These are phyloP conservation scores for Jacaranda mimosifolia DNA, from an alignment of 257 asterid species.

Conservation along the genomic window DNA sequence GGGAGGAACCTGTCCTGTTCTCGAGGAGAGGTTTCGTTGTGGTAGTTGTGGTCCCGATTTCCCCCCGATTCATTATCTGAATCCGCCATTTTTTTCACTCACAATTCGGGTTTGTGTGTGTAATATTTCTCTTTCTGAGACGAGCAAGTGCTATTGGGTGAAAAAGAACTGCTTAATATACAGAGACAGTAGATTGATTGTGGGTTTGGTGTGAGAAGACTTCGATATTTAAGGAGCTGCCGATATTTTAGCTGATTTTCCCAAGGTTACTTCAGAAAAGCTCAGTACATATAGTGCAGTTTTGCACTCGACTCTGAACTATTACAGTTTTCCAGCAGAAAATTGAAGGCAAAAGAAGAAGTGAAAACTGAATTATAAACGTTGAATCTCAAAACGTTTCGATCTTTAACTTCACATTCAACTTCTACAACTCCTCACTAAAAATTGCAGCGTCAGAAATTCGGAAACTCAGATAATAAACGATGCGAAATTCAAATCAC, in stretches of 20 bases:
- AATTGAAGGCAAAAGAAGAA: neutral
- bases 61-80: conserved; percentile 92
- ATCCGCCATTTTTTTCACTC: conserved; percentile 62
- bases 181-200: neutral
- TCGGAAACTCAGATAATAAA: conserved; percentile 2
- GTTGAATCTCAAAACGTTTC: neutral
- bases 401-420: conserved; percentile 8
- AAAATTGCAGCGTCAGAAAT: neutral
- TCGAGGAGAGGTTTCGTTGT: conserved; percentile 53
- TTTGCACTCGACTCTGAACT: neutral
- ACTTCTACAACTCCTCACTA: neutral
- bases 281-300: neutral
- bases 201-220: no score
- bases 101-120: neutral
- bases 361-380: neutral
- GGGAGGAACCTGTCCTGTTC: conserved; percentile 79
- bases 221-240: no score
- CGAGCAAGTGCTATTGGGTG: neutral
- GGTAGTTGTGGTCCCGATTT: conserved; percentile 52
- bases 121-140: neutral
- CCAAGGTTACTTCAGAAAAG: neutral
- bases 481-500: neutral
- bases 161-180: neutral
- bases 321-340: neutral
- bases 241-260: no score